Base-by-base conservation (phyloP, 148 eudicot species). In the Arbutus unedo region DNA sequence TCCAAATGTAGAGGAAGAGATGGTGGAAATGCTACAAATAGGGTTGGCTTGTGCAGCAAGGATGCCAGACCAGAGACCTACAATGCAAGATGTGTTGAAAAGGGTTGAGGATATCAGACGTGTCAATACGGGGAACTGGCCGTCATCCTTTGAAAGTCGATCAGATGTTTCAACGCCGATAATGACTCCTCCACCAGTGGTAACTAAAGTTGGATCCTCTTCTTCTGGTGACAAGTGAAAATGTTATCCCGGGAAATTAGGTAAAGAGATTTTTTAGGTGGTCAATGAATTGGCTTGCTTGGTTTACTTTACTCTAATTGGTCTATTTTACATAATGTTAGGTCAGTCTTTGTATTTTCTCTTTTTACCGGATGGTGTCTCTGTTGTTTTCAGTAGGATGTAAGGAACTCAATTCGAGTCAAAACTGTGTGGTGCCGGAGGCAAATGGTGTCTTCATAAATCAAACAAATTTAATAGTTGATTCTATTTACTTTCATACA, bases 1-100 rank as follows among this genome's bases (percentile, higher is more conserved):
- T 66, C 91, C 95, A 0, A 90, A 92, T 70, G 86, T 90, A 49
- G 95, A 93, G 84, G 95, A 93, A 79, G 95, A 95, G 64, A 89
- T 95, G 97, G 95, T 95, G 47, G 85, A 89, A 77, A 88, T 95
- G 94, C 57, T 95, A 67, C 98, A 93, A 51, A 72, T 93, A 78
- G 98, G 94, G 6, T 77, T 95, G 89, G 71, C 91, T 48, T 95
- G 97, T 62, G 90, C 92, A 10, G 81, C 81, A 6, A 81, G 89
- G 44, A 82, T 78, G 79, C 90, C 95, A 2, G 97, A 87, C 25
- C 86, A 89, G 85, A 85, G 98, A 73, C 98, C 97, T 0, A 87
- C 82, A 67, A 95, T 92, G 89, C 57, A 44, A 47, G 93, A 90
- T 8, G 92, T 95, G n/a, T 85, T 88, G 56, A 87, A 60, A 68